Evolutionary conservation across 331 rosid species (phyloP).

Genomic region (Stylosanthes scabra): DNA sequence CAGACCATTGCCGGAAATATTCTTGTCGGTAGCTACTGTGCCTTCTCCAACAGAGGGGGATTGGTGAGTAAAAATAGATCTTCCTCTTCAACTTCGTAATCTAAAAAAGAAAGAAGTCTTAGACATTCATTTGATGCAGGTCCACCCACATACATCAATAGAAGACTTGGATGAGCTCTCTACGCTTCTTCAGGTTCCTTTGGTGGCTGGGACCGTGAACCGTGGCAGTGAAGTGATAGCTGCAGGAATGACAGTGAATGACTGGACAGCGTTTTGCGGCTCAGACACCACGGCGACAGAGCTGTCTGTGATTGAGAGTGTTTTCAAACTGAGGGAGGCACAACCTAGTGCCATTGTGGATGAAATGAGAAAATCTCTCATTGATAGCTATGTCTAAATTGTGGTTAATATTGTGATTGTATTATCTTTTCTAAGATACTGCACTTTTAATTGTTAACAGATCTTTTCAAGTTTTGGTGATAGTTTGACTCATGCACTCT

Average conservation of each 20-base stretch:
- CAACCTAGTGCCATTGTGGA: slow-evolving; percentile 73
- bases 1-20: slow-evolving; percentile 81
- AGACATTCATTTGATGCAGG: too few relatives aligned
- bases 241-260: slow-evolving; percentile 83
- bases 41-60: slow-evolving; percentile 85
- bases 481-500: too few relatives aligned
- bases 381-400: slow-evolving; percentile 69
- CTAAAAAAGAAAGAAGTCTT: too few relatives aligned
- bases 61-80: slow-evolving; percentile 60
- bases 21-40: slow-evolving; percentile 87
- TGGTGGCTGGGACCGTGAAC: slow-evolving; percentile 86
- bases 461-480: too few relatives aligned
- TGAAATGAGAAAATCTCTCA: slow-evolving; percentile 86
- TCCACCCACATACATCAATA: slow-evolving; percentile 87
- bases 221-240: slow-evolving; percentile 85
- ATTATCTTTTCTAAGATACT: too few relatives aligned
- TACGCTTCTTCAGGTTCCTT: slow-evolving; percentile 89
- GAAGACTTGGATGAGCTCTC: slow-evolving; percentile 90
- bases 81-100: too few relatives aligned
- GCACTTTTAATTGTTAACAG: too few relatives aligned
- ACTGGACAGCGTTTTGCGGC: slow-evolving; percentile 97
- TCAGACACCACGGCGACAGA: slow-evolving; percentile 94
- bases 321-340: slow-evolving; percentile 82
- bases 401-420: too few relatives aligned
- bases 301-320: slow-evolving; percentile 82